Percentiles rank a stretch among this genome's conserved stretches.
These are phyloP conservation scores for Amanita fuliginea DNA, from an alignment of 768 basidiomycete species.

Conservation along the genomic window DNA sequence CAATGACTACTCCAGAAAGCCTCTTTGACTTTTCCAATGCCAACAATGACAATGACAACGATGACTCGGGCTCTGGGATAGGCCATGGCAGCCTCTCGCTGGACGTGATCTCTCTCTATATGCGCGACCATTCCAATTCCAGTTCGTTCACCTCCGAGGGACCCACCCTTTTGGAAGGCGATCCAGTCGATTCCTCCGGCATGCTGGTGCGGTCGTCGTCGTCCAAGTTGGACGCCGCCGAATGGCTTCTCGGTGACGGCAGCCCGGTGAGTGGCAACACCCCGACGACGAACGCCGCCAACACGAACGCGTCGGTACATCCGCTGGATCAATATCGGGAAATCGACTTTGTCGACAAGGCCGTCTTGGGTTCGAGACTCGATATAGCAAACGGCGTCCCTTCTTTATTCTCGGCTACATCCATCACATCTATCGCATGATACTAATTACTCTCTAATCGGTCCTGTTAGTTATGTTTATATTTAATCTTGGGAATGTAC, in stretches of 20 bases:
- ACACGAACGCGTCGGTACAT: too few relatives aligned
- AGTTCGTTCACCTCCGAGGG: neutral
- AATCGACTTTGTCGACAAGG: too few relatives aligned
- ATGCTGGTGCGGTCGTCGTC: too few relatives aligned
- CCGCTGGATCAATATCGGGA: neutral
- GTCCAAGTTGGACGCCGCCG: too few relatives aligned
- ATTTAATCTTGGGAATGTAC: neutral
- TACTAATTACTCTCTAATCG: neutral
- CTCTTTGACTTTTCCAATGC: neutral
- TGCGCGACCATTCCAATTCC: neutral
- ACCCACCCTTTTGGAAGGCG: neutral
- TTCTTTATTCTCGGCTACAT: neutral
- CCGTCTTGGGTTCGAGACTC: neutral
- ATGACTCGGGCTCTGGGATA: too few relatives aligned
- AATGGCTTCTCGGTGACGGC: neutral
- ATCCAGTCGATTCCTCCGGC: neutral
- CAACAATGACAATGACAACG: neutral
- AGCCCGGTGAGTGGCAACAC: neutral
- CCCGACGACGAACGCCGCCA: too few relatives aligned
- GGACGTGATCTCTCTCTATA: neutral
- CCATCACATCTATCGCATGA: neutral
- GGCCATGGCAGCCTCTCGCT: neutral
- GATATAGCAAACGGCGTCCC: neutral
- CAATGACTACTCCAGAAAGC: neutral
- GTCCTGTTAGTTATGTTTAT: neutral